Base-by-base conservation (phyloP, 2,329 filamentous ascomycete genomes). In the Setomelanomma holmii region DNA sequence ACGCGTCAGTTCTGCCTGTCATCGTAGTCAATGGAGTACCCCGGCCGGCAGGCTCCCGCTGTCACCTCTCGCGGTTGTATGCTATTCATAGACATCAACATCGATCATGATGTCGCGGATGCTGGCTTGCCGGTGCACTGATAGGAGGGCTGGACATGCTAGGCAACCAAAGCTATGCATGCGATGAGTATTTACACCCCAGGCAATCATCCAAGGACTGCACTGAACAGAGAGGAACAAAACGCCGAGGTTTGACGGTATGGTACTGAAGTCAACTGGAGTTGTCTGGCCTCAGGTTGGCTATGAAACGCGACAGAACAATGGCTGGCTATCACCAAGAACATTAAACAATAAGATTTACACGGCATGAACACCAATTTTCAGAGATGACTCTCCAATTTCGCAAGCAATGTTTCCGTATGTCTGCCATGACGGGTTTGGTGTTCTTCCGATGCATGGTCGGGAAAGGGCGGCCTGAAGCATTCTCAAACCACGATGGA, bases 401-500 rank as follows among this genome's bases (percentile, higher is more conserved):
- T 64, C 63, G 61, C 61, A 53, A 63, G 61, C 51, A 45, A 59
- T 49, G 40, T 41, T 63, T 60, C 61, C 61, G 60, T 38, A 44
- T 41, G 51, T 33, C 43, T 51, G 46, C 39, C 39, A 20, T 33
- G 48, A 39, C 44, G 59, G 61, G 61, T 53, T 49, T 58, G 43
- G 56, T 44, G 51, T 24, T 53, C n/a, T 56, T 42, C 60, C 56
- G 59, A 51, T n/a, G 51, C 22, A 12, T 40, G 56, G 55, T 56
- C 57, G 55, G 50, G 49, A 40, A 40, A 40, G 30, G 36, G 35
- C 40, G 51, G 51, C 57, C 54, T 69, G 68, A 64, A 49, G 67
- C 60, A 68, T 27, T 46, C 69, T 73, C 67, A 72, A 72, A 74
- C 72, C 53, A 60, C 51, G 23, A 48, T 67, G 67, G 67, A 72